Percentiles rank a stretch among this genome's conserved stretches.
These are phyloP conservation scores for Coffea canephora DNA, from an alignment of 257 asterid genomes.

Conservation along the genomic window DNA sequence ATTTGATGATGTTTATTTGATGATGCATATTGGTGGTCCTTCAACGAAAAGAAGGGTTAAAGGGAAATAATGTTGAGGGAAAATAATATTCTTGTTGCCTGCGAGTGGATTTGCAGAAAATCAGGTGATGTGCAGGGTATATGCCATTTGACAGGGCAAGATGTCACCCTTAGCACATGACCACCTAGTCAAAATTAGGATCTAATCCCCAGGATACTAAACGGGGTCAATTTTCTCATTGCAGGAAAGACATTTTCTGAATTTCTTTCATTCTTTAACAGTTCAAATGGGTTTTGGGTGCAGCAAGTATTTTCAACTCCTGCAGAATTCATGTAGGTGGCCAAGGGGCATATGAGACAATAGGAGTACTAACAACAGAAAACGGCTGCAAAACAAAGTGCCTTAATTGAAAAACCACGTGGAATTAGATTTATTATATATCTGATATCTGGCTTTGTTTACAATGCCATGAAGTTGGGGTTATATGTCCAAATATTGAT, in stretches of 20 bases:
- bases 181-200: too few species aligned
- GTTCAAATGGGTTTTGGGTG: neutral
- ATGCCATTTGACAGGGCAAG: too few species aligned
- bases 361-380: neutral
- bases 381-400: neutral
- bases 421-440: neutral
- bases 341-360: neutral
- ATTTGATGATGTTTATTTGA: neutral
- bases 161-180: too few species aligned
- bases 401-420: neutral
- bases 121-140: too few species aligned
- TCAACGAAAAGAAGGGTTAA: neutral
- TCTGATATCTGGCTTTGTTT: too few species aligned
- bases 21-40: neutral
- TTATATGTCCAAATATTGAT: too few species aligned
- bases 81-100: neutral
- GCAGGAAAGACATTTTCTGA: neutral
- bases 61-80: too few species aligned
- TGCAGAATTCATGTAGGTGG: neutral
- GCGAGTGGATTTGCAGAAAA: too few species aligned
- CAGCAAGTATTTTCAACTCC: neutral
- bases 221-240: neutral
- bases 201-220: too few species aligned
- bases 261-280: neutral
- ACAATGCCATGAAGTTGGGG: too few species aligned